phyloP scores from a whole-genome alignment of 768 basidiomycete genomes.

The Mycena filopes region DNA sequence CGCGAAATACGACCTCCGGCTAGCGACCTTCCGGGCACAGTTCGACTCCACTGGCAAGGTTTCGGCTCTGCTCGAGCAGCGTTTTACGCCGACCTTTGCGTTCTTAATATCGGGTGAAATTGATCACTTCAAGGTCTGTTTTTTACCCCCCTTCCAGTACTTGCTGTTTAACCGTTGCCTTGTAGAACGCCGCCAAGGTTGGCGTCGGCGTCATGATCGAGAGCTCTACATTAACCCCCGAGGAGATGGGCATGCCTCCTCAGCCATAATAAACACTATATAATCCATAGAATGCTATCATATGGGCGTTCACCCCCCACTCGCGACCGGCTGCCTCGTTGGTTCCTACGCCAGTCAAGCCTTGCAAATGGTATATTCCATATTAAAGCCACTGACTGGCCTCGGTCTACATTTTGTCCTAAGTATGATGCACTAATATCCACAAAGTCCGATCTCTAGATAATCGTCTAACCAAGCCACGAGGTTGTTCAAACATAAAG shows the following conservation, averaged over 20 bases:
- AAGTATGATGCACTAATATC: conserved; percentile 5
- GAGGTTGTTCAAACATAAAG: not conserved
- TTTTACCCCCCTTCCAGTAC: conserved; percentile 12
- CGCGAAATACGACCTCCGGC: conserved; percentile 95
- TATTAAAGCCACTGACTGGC: not conserved
- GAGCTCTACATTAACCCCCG: conserved; percentile 80
- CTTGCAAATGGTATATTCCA: no score
- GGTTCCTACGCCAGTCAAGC: no score
- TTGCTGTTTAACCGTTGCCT: conserved; percentile 6
- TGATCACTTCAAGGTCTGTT: conserved; percentile 93
- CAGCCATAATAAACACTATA: conserved; percentile 51
- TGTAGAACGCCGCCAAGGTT: conserved; percentile 90
- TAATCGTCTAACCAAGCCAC: not conserved
- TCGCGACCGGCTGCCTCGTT: no score
- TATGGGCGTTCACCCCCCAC: conserved; percentile 32
- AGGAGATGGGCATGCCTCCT: conserved; percentile 81
- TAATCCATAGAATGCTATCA: conserved; percentile 32
- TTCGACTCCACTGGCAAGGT: conserved; percentile 96
- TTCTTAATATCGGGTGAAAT: conserved; percentile 97
- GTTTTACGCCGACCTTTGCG: conserved; percentile 94
- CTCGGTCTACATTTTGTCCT: not conserved
- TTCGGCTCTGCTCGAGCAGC: conserved; percentile 93
- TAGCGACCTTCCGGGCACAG: conserved; percentile 95
- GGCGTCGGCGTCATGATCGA: conserved; percentile 99
- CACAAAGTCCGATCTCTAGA: not conserved